Percentiles rank a stretch among this genome's conserved stretches.
Evolutionary conservation across 495 filamentous ascomycete species (phyloP).

Genomic region (Penicillium salamii): DNA sequence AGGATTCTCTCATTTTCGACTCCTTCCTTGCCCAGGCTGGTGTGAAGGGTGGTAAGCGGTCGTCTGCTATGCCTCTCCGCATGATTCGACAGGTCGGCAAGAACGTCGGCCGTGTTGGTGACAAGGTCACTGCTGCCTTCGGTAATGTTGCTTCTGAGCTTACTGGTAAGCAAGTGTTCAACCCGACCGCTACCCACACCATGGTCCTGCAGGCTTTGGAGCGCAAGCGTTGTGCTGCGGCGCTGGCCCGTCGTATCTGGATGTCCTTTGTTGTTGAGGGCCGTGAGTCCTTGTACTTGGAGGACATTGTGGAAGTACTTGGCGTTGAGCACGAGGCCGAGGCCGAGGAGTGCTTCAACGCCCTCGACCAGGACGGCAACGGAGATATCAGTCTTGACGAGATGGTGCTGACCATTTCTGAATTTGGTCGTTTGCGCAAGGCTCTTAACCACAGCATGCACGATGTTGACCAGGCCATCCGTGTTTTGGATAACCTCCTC

Average conservation of each 20-base stretch:
- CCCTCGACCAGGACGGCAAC: constrained; percentile 83
- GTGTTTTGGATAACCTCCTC: constrained; percentile 82
- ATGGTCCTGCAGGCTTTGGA: constrained; percentile 87
- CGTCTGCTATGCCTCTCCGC: constrained; percentile 70
- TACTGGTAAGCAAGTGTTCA: constrained; percentile 91
- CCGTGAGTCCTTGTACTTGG: constrained; percentile 69
- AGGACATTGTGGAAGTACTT: constrained; percentile 86
- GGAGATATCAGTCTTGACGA: constrained; percentile 93
- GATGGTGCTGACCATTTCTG: constrained; percentile 84
- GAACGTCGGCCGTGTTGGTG: constrained; percentile 77
- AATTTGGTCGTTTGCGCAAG: constrained; percentile 78
- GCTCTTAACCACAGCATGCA: constrained; percentile 89
- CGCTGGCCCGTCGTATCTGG: constrained; percentile 88
- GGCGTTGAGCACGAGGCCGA: constrained; percentile 66
- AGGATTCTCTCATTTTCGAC: constrained; percentile 87
- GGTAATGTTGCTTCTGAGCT: constrained; percentile 94
- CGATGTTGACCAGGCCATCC: constrained; percentile 93
- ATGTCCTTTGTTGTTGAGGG: constrained; percentile 97
- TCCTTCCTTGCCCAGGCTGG: constrained; percentile 50
- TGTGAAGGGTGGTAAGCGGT: constrained; percentile 33
- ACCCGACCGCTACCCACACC: constrained; percentile 82
- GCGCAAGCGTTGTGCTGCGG: constrained; percentile 76
- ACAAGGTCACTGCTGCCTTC: constrained; percentile 87
- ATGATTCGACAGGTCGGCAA: constrained; percentile 61
- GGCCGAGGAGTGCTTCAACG: constrained; percentile 77